phyloP scores from a whole-genome alignment of 805 yeast species.

The Candida berthetii region DNA sequence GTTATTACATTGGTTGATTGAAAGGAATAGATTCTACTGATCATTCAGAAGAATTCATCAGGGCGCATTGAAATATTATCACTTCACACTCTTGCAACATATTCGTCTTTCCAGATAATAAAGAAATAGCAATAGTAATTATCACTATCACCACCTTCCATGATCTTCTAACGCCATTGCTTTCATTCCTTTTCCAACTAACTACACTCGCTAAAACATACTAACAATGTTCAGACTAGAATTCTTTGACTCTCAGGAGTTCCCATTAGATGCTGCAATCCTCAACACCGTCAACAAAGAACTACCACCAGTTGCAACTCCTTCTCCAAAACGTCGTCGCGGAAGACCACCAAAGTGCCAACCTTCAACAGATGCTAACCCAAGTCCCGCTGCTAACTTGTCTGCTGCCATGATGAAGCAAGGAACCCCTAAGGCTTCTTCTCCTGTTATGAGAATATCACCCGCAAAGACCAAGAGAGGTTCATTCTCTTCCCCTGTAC shows the following conservation, averaged over 20 bases:
- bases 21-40: too few species aligned
- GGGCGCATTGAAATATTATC: too few species aligned
- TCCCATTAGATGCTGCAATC: not conserved
- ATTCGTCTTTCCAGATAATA: too few species aligned
- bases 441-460: conserved; percentile 22
- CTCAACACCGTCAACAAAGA: not conserved
- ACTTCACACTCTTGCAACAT: too few species aligned
- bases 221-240: not conserved
- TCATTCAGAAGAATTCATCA: too few species aligned
- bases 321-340: conserved; percentile 21
- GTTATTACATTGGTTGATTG: too few species aligned
- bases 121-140: too few species aligned
- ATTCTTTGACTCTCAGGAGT: not conserved
- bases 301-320: conserved; percentile 4
- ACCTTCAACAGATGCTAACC: conserved; percentile 1
- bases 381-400: conserved; percentile 17
- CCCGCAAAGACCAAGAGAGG: conserved; percentile 6
- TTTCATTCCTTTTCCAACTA: too few species aligned
- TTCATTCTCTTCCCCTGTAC: conserved; percentile 11
- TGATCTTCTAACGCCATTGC: too few species aligned
- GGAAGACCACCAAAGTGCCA: conserved; percentile 20
- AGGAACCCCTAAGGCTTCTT: conserved; percentile 20
- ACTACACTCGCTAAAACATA: too few species aligned
- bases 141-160: too few species aligned
- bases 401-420: conserved; percentile 22